These are phyloP conservation scores for Leucocoprinus birnbaumii DNA, from an alignment of 768 basidiomycete genomes.

Conservation along the genomic window DNA sequence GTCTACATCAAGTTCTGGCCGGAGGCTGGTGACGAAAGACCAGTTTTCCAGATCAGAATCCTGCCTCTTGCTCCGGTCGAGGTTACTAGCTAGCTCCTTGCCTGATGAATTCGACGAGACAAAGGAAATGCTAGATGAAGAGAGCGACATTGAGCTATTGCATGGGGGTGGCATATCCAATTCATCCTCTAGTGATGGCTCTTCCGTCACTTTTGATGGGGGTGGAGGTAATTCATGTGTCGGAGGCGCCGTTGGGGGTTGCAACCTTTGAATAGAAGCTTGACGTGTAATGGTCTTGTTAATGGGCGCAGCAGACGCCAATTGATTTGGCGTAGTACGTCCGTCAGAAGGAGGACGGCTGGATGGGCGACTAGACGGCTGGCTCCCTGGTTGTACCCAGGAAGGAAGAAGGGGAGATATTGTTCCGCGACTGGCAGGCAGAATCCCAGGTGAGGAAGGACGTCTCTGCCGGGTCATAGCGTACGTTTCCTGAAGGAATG, in stretches of 20 bases:
- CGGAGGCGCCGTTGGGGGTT: constrained; percentile 49
- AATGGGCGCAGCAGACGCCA: background rate
- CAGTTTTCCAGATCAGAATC: constrained; percentile 21
- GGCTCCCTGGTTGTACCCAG: constrained; percentile 4
- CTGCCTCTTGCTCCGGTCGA: constrained; percentile 26
- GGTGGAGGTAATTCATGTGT: constrained; percentile 44
- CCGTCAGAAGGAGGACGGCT: constrained; percentile 12
- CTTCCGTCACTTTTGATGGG: constrained; percentile 23
- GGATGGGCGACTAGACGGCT: constrained; percentile 11
- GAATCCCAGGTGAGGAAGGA: constrained; percentile 9
- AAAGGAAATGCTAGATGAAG: constrained; percentile 39
- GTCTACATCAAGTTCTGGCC: constrained; percentile 14
- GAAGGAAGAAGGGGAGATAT: constrained; percentile 4
- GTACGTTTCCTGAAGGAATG: constrained; percentile 29
- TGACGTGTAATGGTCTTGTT: constrained; percentile 37
- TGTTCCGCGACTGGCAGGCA: constrained; percentile 7
- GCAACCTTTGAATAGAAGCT: constrained; percentile 37
- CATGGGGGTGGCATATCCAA: constrained; percentile 8
- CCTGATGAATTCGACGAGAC: constrained; percentile 34
- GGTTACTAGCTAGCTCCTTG: constrained; percentile 23
- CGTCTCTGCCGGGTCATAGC: background rate
- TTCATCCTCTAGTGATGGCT: constrained; percentile 15
- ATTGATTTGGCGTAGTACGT: constrained; percentile 3
- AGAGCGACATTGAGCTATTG: constrained; percentile 23
- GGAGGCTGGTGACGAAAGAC: constrained; percentile 20